These are phyloP conservation scores for Neurospora sp. DNA, from an alignment of 495 filamentous ascomycete genomes.

Conservation along the genomic window DNA sequence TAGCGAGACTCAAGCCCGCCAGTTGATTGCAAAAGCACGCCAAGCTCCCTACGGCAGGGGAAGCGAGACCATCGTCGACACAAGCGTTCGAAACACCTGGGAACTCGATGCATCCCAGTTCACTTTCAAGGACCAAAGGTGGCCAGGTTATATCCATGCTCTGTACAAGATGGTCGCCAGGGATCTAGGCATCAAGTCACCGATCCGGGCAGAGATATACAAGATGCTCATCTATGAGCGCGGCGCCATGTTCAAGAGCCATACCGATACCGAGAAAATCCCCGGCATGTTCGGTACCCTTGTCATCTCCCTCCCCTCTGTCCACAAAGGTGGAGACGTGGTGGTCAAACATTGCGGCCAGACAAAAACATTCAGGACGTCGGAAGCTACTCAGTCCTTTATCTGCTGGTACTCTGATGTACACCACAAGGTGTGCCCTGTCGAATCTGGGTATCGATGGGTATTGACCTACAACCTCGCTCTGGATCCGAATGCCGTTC, in stretches of 20 bases:
- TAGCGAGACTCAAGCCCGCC: not conserved
- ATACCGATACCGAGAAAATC: not conserved
- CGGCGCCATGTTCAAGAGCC: not conserved
- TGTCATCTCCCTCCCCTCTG: not conserved
- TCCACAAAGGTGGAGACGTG: not conserved
- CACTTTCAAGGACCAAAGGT: not conserved
- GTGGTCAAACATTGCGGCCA: not conserved
- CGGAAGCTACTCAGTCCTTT: not conserved
- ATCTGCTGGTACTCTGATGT: not conserved
- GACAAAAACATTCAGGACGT: not conserved
- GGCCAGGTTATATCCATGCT: not conserved
- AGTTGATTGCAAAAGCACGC: not conserved
- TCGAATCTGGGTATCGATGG: not conserved
- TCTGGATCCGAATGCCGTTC: not conserved
- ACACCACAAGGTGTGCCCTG: not conserved
- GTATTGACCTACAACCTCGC: not conserved
- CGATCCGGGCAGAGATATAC: not conserved
- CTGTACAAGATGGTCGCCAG: not conserved
- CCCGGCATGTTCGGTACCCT: not conserved
- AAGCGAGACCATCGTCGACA: not conserved
- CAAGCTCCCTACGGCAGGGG: not conserved
- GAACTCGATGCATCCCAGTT: not conserved
- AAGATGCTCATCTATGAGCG: not conserved
- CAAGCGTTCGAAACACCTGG: not conserved
- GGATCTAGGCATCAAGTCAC: not conserved